phyloP scores from a whole-genome alignment of 2,329 filamentous ascomycete species.

The Boeremia exigua region DNA sequence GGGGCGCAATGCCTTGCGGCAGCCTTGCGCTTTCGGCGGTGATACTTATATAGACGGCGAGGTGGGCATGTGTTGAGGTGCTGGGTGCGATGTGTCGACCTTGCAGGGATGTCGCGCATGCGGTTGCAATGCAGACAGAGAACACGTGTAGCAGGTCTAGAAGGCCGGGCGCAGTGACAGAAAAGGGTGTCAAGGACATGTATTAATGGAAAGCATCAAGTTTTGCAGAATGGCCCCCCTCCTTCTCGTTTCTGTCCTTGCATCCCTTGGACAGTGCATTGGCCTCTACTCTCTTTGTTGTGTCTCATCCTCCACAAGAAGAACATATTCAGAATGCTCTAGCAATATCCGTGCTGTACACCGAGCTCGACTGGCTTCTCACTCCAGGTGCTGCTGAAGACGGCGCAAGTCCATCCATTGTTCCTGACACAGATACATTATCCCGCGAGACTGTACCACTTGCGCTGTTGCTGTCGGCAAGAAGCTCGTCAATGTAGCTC shows the following conservation, averaged over 20 bases:
- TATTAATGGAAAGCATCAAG: too few species aligned
- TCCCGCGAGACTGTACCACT: neutral
- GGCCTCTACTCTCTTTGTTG: too few species aligned
- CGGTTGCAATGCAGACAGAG: too few species aligned
- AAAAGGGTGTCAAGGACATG: too few species aligned
- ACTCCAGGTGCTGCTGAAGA: neutral
- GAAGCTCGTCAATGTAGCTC: constrained; percentile 15
- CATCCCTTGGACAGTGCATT: too few species aligned
- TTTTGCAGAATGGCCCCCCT: too few species aligned
- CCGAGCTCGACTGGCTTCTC: neutral
- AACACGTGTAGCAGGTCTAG: too few species aligned
- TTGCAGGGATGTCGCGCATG: neutral
- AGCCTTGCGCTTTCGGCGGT: too few species aligned
- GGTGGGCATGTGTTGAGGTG: neutral
- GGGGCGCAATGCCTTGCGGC: neutral
- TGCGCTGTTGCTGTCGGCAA: neutral
- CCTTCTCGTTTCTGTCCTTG: too few species aligned
- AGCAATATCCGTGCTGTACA: neutral
- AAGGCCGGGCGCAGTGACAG: too few species aligned
- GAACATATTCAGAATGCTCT: neutral
- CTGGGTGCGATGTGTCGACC: neutral
- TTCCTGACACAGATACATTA: too few species aligned
- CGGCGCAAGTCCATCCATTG: neutral
- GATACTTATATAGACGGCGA: neutral
- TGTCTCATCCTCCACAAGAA: too few species aligned